Evolutionary conservation across 2,329 filamentous ascomycete species (phyloP).

Genomic region (Ceratocystis diversiconidia): DNA sequence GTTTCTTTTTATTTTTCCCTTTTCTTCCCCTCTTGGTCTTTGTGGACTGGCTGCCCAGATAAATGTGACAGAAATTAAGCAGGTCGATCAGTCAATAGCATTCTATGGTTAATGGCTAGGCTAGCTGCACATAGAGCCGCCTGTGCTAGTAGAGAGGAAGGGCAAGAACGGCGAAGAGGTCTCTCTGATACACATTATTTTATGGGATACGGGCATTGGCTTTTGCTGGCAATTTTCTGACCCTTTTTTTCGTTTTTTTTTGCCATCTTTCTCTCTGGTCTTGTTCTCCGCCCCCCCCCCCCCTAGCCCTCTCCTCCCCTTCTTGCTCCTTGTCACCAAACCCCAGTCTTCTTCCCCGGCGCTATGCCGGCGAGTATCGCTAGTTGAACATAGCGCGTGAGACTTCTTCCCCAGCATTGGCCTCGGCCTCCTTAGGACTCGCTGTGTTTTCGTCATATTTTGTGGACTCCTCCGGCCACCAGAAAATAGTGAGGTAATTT

Average conservation of each 20-base stretch:
- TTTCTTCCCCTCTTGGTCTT: background rate
- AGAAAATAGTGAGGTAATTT: background rate
- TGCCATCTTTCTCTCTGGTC: background rate
- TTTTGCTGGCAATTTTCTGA: background rate
- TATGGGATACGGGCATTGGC: too few relatives aligned
- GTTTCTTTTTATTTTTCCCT: background rate
- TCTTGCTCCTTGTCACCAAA: background rate
- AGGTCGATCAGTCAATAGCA: background rate
- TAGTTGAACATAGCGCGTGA: background rate
- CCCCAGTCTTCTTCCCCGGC: conserved; percentile 2
- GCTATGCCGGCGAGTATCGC: conserved; percentile 1
- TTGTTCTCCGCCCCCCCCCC: background rate
- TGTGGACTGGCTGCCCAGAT: background rate
- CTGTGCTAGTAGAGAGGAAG: background rate
- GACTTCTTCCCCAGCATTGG: background rate
- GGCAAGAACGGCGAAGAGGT: background rate
- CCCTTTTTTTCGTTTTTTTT: background rate
- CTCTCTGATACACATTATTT: background rate
- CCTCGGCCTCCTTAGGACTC: background rate
- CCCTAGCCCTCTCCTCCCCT: background rate
- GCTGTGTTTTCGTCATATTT: background rate
- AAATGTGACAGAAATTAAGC: background rate
- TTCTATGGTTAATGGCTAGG: background rate
- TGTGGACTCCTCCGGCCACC: background rate
- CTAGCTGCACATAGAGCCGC: background rate